Percentiles rank a stretch among this genome's conserved stretches.
Evolutionary conservation across 2,329 filamentous ascomycete genomes (phyloP).

Genomic region (Hymenoscyphus occultus): DNA sequence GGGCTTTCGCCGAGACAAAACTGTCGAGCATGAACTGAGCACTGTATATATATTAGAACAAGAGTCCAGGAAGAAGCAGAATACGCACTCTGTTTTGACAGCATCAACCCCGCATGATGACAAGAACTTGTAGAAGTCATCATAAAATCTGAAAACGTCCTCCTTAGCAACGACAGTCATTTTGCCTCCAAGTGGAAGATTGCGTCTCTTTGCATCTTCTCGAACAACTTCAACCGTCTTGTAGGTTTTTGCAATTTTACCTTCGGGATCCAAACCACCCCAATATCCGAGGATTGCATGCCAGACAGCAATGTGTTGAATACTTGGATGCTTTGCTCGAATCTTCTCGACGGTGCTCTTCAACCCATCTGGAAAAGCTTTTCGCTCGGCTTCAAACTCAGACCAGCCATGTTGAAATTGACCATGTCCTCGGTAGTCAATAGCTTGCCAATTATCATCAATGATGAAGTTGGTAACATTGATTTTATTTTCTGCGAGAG

Average conservation of each 20-base stretch:
- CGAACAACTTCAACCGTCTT: constrained; percentile 63
- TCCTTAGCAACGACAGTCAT: constrained; percentile 72
- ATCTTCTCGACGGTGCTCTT: constrained; percentile 68
- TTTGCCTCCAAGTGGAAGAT: constrained; percentile 55
- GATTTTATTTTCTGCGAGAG: constrained; percentile 68
- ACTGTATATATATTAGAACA: constrained; percentile 19
- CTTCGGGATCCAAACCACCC: constrained; percentile 78
- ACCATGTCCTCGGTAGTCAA: constrained; percentile 52
- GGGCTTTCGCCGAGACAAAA: constrained; percentile 63
- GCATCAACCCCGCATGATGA: constrained; percentile 71
- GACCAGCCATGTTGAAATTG: constrained; percentile 66
- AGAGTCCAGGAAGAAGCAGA: not conserved
- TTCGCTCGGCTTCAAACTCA: constrained; percentile 79
- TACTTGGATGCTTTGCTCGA: constrained; percentile 63
- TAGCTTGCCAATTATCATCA: constrained; percentile 93
- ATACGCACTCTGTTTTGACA: constrained; percentile 74
- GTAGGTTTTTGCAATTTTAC: constrained; percentile 73
- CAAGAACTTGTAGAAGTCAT: constrained; percentile 89
- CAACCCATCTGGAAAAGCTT: constrained; percentile 76
- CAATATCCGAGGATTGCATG: constrained; percentile 87
- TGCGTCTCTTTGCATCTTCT: constrained; percentile 45
- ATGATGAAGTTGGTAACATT: constrained; percentile 85
- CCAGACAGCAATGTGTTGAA: constrained; percentile 89
- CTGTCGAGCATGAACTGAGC: constrained; percentile 87
- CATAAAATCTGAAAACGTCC: constrained; percentile 74